Conservation (phyloP, 164 flowering plant genomes). For the Annona squamosa region DNA sequence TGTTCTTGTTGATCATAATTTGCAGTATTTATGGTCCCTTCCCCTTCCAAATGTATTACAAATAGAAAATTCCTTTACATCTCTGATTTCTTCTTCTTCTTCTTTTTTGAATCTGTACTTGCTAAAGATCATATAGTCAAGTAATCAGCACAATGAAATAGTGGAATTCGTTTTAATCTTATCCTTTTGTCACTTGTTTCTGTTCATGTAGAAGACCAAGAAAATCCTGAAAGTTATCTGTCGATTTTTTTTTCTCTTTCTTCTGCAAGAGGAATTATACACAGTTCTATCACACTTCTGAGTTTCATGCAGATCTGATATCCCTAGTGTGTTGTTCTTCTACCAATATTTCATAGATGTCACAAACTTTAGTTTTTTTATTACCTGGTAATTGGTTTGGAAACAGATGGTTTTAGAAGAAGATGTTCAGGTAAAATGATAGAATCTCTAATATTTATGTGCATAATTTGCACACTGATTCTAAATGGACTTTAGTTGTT, state of each 20-base stretch:
- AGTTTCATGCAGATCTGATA: too few relatives aligned
- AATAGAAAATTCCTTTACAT: neutral
- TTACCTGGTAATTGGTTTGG: neutral
- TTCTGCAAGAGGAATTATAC: neutral
- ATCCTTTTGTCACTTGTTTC: neutral
- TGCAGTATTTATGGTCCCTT: neutral
- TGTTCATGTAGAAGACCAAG: neutral
- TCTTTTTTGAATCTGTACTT: neutral
- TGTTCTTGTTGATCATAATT: neutral
- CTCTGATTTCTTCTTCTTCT: neutral
- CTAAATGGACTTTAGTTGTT: neutral
- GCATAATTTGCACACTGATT: too few relatives aligned
- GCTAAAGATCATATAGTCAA: neutral
- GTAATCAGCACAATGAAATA: neutral
- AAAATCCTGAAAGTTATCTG: neutral
- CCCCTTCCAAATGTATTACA: neutral
- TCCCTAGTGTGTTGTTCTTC: too few relatives aligned
- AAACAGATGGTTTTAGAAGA: neutral
- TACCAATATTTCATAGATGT: too few relatives aligned
- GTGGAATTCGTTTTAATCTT: neutral
- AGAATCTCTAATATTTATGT: too few relatives aligned
- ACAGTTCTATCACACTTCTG: neutral
- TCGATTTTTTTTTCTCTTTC: neutral
- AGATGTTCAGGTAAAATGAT: neutral
- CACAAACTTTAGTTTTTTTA: too few relatives aligned